A percentile compares a stretch with the other conserved stretches of the same genome.
Evolutionary conservation across 139 green algal species (phyloP).

Genomic region (Marvania coccoides): DNA sequence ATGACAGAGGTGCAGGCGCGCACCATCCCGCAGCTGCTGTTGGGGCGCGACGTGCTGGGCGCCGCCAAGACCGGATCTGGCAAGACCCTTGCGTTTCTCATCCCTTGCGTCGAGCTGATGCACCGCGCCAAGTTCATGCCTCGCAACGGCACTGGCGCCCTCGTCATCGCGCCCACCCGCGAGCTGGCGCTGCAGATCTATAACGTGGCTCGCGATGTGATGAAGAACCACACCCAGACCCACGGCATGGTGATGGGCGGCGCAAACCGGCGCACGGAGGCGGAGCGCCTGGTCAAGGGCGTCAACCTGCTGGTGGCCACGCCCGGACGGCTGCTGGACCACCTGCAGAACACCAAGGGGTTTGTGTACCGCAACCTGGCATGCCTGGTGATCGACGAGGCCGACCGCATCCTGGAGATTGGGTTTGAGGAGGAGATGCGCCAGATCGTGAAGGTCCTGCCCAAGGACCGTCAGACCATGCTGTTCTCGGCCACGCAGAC

Average conservation of each 20-base stretch:
- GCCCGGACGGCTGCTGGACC: conserved; percentile 92
- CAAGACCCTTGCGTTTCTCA: conserved; percentile 97
- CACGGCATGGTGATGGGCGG: conserved; percentile 96
- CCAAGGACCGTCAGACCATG: conserved; percentile 95
- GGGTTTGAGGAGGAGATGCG: conserved; percentile 99
- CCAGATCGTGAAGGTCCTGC: conserved; percentile 91
- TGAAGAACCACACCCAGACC: conserved; percentile 88
- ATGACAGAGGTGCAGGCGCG: conserved; percentile 96
- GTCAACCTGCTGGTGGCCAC: conserved; percentile 93
- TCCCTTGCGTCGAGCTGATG: conserved; percentile 88
- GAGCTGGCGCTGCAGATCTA: conserved; percentile 98
- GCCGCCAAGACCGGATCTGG: conserved; percentile 92
- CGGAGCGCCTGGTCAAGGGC: conserved; percentile 90
- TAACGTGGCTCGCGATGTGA: conserved; percentile 82
- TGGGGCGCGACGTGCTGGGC: conserved; percentile 87
- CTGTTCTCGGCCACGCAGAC: conserved; percentile 97
- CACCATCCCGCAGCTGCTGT: conserved; percentile 85
- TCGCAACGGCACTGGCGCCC: conserved; percentile 84
- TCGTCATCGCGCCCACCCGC: conserved; percentile 90
- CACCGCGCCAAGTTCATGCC: conserved; percentile 89
- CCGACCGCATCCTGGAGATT: conserved; percentile 96
- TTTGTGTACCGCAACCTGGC: conserved; percentile 76
- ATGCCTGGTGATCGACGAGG: conserved; percentile 95
- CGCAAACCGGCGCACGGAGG: conserved; percentile 90
- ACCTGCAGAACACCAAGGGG: conserved; percentile 87